Base-by-base conservation (phyloP, 805 yeast genomes). In the Wickerhamiella musiphila region DNA sequence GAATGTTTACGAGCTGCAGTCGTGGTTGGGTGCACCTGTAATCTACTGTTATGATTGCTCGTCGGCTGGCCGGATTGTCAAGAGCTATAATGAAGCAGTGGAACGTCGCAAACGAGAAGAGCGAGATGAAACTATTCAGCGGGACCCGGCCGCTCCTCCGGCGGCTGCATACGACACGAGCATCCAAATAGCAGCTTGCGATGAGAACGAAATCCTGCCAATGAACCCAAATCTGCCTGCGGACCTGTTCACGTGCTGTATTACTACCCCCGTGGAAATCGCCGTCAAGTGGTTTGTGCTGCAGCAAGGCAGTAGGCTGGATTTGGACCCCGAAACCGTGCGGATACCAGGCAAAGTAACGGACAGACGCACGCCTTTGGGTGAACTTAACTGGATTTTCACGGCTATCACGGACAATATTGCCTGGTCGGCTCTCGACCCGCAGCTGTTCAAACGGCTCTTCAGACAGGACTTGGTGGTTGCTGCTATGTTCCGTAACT, bases 11-110 rank as follows among this genome's bases (percentile, higher is more conserved):
- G 98, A 90, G 48, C 60, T 90, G 29, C 98, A 90, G 47, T 75
- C 92, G 4, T 90, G 98, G 98, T 60, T 90, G 8, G 98, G 98
- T 7, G 95, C 95, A 1, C 98, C 98, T 0, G 86, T 93, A 33
- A 78, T 90, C 13, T 84, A 78, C 54, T 94, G 86, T 27, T 83
- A 77, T 53, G 98, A 90, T 56, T 83, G 96, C 52, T 79, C 76
- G 45, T 78, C 79, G 37, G 95, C 98, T 1, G 98, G 95, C 1
- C 78, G 83, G 53, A 83, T 90, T 32, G 78, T 90, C 7, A 72
- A 70, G 38, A 86, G 86, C 52, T 90, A 83, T 61, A 78, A 78
- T 45, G 71, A 77, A 44, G 84, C 83, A 52, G 92, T 83, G 2
- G 90, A 82, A 44, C 82, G 82, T 49, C 66, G 95, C 45, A 74